Evolutionary conservation across 768 basidiomycete genomes (phyloP).

Genomic region (Suillus cothurnatus): DNA sequence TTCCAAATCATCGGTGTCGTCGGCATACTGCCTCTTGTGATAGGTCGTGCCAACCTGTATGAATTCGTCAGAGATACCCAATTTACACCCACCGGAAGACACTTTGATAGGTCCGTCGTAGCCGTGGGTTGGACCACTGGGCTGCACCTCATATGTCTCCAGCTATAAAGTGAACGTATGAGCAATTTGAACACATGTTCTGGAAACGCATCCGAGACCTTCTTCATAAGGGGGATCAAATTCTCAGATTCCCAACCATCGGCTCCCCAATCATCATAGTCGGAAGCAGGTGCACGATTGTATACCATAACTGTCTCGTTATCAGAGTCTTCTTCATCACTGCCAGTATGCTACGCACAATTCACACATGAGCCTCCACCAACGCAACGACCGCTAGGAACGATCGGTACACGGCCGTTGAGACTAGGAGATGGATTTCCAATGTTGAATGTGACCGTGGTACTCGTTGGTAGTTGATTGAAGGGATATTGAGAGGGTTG

Average conservation of each 20-base stretch:
- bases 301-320: slow-evolving; percentile 47
- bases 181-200: neutral
- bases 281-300: slow-evolving; percentile 56
- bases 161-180: slow-evolving; percentile 12
- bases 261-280: slow-evolving; percentile 44
- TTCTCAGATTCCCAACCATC: slow-evolving; percentile 31
- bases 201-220: slow-evolving; percentile 15
- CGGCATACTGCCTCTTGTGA: slow-evolving; percentile 45
- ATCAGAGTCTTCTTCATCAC: neutral
- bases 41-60: slow-evolving; percentile 47
- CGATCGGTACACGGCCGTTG: slow-evolving; percentile 15
- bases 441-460: slow-evolving; percentile 19
- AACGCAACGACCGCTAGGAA: slow-evolving; percentile 28
- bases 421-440: slow-evolving; percentile 21
- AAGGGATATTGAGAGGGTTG: slow-evolving; percentile 23
- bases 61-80: slow-evolving; percentile 47
- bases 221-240: slow-evolving; percentile 26
- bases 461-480: slow-evolving; percentile 18
- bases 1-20: slow-evolving; percentile 50
- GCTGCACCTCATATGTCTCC: slow-evolving; percentile 25
- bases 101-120: slow-evolving; percentile 27
- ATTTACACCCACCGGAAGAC: slow-evolving; percentile 30
- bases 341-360: slow-evolving; percentile 37
- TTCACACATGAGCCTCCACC: slow-evolving; percentile 47
- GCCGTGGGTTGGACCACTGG: slow-evolving; percentile 21